Conservation (phyloP, 2,329 filamentous ascomycete genomes). For the Aspergillus sergii region DNA sequence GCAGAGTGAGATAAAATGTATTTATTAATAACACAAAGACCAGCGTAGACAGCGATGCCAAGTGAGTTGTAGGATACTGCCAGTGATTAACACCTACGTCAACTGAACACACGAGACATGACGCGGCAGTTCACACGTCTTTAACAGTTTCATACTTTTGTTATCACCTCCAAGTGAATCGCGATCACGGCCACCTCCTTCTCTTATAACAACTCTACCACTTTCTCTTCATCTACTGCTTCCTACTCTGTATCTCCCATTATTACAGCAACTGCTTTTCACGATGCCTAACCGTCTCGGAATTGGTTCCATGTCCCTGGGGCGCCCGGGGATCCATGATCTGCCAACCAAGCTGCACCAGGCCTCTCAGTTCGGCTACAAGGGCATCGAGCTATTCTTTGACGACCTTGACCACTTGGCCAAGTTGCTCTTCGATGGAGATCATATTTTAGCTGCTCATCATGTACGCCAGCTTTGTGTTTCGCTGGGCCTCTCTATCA, state of each 20-base stretch:
- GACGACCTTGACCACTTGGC: constrained; percentile 38
- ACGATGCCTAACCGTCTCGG: constrained; percentile 50
- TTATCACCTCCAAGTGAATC: not conserved
- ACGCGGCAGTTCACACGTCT: not conserved
- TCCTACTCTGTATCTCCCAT: not conserved
- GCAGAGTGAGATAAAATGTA: not conserved
- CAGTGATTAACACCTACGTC: not conserved
- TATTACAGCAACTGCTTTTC: not conserved
- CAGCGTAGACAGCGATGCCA: not conserved
- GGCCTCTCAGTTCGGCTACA: constrained; percentile 53
- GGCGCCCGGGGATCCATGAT: constrained; percentile 70
- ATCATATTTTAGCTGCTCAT: constrained; percentile 28
- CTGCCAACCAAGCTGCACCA: constrained; percentile 69
- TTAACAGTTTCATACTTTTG: not conserved
- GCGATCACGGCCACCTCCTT: not conserved
- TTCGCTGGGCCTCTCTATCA: constrained; percentile 33
- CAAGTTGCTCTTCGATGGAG: constrained; percentile 24
- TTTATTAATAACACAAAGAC: not conserved
- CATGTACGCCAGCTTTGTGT: constrained; percentile 54
- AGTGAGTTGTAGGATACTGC: not conserved
- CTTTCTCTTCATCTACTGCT: not conserved
- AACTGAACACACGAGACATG: not conserved
- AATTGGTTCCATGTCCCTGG: constrained; percentile 77
- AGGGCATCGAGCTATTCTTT: constrained; percentile 42
- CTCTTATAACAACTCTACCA: not conserved